Evolutionary conservation across 139 green algal genomes (phyloP).

Genomic region (Haematococcus lacustris): DNA sequence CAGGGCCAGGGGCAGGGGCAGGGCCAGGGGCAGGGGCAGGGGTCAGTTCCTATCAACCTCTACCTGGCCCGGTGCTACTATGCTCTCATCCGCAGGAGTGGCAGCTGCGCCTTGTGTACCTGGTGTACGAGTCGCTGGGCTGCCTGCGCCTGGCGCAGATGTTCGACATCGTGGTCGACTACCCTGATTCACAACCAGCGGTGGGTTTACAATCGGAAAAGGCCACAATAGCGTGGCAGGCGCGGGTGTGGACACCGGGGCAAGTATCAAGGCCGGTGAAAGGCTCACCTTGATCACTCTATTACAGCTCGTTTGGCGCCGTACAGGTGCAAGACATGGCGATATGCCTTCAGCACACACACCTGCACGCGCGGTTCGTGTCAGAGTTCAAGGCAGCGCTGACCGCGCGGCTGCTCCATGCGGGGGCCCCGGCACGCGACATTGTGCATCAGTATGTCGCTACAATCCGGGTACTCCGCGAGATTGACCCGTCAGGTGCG

Average conservation of each 20-base stretch:
- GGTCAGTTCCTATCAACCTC: too few relatives aligned
- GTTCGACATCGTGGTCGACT: slow-evolving; percentile 91
- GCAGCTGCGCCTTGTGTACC: slow-evolving; percentile 56
- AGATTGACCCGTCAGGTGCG: slow-evolving; percentile 6
- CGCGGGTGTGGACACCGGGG: too few relatives aligned
- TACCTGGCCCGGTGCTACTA: too few relatives aligned
- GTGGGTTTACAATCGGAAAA: too few relatives aligned
- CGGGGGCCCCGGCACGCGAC: slow-evolving; percentile 81
- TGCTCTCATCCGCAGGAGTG: slow-evolving; percentile 35
- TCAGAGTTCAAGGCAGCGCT: slow-evolving; percentile 13
- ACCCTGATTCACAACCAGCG: slow-evolving; percentile 58
- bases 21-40: too few relatives aligned
- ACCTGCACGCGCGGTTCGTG: not conserved
- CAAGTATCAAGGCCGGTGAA: too few relatives aligned
- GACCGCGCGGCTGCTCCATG: slow-evolving; percentile 67
- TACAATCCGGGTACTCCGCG: slow-evolving; percentile 52
- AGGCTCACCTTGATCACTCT: too few relatives aligned
- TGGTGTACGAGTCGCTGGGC: slow-evolving; percentile 67
- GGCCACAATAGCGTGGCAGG: too few relatives aligned
- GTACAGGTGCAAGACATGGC: slow-evolving; percentile 56
- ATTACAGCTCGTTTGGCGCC: too few relatives aligned
- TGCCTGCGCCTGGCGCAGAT: slow-evolving; percentile 58
- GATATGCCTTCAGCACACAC: slow-evolving; percentile 42
- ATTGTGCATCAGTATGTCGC: slow-evolving; percentile 88
- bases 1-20: too few relatives aligned